Base-by-base conservation (phyloP, 2,329 filamentous ascomycete species). In the Penicillium sclerotiorum region DNA sequence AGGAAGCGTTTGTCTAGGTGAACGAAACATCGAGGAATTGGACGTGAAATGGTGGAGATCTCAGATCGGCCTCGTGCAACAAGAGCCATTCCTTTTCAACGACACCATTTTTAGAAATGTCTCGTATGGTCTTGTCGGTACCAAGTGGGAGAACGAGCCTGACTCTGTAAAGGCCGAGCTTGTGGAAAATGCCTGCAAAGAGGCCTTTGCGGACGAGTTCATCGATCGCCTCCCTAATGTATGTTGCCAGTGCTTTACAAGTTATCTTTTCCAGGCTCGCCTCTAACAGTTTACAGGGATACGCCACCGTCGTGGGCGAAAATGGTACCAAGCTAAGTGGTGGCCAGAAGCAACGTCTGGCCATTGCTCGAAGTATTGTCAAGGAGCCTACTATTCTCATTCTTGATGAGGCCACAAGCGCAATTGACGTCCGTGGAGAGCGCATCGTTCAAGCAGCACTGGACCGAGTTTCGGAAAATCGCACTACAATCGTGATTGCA, bases 281-380 rank as follows among this genome's bases (percentile, higher is more conserved):
- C n/a, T 30, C 4, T 30, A 88, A 33, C 15, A 6, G 17, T 20
- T 17, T 36, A 2, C 15, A 36, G 74, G 82, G 84, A 1, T 92
- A 92, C 62, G 79, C 87, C 4, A 90, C 89, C 0, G 71, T 81
- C 8, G 89, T 94, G 1, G 90, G 90, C 1, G 89, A 93, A 63
- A 81, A 81, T 22, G 90, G 90, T 4, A 86, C 87, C 40, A 90
- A 89, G 64, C 74, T 95, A 1, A 90, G 87, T 9, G 88, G 89
- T n/a, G 90, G 90, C 1, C 90, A 95, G 66, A 82, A 89, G n/a
- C 90, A 95, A 66, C 82, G 90, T 5, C 80, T 95, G 20, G 86
- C 88, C 2, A 90, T 91, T 53, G 88, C 87, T 0, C 77, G 88
- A 7, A 85, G 85, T 9, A 84, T 90, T 22, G 77, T 90, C 45